Conservation (phyloP, 2,329 filamentous ascomycete species). For the Gremmenia infestans region DNA sequence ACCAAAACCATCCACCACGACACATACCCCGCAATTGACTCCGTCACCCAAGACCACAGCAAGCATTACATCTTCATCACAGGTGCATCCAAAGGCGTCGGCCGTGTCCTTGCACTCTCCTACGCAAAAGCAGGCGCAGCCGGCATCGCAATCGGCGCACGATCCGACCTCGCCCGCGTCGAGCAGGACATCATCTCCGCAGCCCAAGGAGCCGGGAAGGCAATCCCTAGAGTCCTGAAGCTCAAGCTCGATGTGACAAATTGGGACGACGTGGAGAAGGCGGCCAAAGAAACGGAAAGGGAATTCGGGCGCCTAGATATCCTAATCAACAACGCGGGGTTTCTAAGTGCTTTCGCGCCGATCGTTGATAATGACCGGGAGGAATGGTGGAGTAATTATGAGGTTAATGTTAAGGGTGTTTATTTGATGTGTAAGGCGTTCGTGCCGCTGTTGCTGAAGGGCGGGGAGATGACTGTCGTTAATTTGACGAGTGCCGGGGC, state of each 20-base stretch:
- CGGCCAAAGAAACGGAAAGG: slow-evolving; percentile 11
- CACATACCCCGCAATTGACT: slow-evolving; percentile 50
- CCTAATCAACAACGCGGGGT: slow-evolving; percentile 24
- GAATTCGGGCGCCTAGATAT: slow-evolving; percentile 22
- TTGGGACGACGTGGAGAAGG: slow-evolving; percentile 8
- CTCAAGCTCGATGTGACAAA: slow-evolving; percentile 18
- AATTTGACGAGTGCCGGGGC: slow-evolving; percentile 43
- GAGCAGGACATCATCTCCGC: slow-evolving; percentile 17
- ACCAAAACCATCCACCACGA: slow-evolving; percentile 33
- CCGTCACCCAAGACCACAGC: slow-evolving; percentile 24
- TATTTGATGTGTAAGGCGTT: slow-evolving; percentile 17
- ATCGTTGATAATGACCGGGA: slow-evolving; percentile 13
- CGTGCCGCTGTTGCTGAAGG: slow-evolving; percentile 23
- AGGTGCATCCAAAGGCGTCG: slow-evolving; percentile 22
- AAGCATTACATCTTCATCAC: slow-evolving; percentile 20
- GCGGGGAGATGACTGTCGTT: slow-evolving; percentile 40
- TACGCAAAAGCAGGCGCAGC: slow-evolving; percentile 22
- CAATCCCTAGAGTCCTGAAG: slow-evolving; percentile 15
- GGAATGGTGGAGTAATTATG: slow-evolving; percentile 20
- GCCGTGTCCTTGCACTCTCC: slow-evolving; percentile 19
- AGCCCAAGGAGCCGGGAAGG: slow-evolving; percentile 14
- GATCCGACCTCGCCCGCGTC: slow-evolving; percentile 12
- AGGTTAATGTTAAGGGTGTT: slow-evolving; percentile 20
- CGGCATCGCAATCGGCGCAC: slow-evolving; percentile 19
- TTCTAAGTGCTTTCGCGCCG: slow-evolving; percentile 8